phyloP scores from a whole-genome alignment of 495 filamentous ascomycete genomes.

The Margaritispora aquatica region DNA sequence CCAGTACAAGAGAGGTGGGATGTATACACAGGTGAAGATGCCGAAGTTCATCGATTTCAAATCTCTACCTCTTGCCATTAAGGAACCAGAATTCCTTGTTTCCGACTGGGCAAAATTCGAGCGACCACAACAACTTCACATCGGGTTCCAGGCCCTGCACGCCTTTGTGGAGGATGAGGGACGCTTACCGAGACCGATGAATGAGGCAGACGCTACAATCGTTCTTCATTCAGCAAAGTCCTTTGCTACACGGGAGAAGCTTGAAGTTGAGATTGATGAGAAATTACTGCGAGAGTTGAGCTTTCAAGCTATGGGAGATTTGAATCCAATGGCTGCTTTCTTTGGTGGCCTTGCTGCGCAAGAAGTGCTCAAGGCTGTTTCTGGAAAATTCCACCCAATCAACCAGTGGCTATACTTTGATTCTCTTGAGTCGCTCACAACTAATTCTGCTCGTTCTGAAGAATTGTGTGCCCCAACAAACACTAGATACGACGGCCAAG shows the following conservation, averaged over 20 bases:
- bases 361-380: conserved; percentile 94
- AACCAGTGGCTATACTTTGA: conserved; percentile 96
- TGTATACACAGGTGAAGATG: conserved; percentile 96
- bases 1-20: conserved; percentile 76
- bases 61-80: conserved; percentile 63
- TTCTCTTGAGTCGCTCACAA: conserved; percentile 87
- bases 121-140: conserved; percentile 82
- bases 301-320: conserved; percentile 90
- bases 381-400: conserved; percentile 93
- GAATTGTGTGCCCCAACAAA: conserved; percentile 79
- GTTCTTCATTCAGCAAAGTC: conserved; percentile 65
- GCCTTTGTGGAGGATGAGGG: conserved; percentile 67
- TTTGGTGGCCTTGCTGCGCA: conserved; percentile 94
- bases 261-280: conserved; percentile 76
- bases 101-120: conserved; percentile 98
- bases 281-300: conserved; percentile 90
- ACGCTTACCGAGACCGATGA: conserved; percentile 73
- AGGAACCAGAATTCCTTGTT: conserved; percentile 80
- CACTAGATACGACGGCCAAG: conserved; percentile 91
- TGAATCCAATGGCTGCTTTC: conserved; percentile 88
- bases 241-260: conserved; percentile 63
- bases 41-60: conserved; percentile 91
- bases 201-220: conserved; percentile 75
- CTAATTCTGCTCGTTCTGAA: conserved; percentile 65
- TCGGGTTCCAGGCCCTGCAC: conserved; percentile 90